A percentile compares a stretch with the other conserved stretches of the same genome.
Conservation (phyloP, 345 rosid genomes). For the Passiflora organensis region DNA sequence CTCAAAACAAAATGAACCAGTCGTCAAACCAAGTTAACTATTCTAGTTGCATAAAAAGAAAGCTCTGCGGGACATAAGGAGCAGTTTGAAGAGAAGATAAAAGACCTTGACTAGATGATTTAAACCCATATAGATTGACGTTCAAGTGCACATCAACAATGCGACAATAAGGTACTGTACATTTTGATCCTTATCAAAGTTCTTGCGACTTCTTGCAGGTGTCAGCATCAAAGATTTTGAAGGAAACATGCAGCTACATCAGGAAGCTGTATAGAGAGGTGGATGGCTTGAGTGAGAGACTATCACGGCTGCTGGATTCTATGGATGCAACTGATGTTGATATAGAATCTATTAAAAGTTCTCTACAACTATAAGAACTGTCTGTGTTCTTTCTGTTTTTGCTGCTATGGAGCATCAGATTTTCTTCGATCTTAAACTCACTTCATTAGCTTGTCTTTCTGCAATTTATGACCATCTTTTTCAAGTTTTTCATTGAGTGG, state of each 20-base stretch:
- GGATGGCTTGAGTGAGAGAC: constrained; percentile 49
- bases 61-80: too few relatives aligned
- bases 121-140: not conserved
- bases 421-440: not conserved
- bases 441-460: not conserved
- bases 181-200: not conserved
- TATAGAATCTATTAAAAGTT: constrained; percentile 14
- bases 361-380: constrained; percentile 5
- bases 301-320: constrained; percentile 43
- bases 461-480: not conserved
- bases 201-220: constrained; percentile 21
- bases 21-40: too few relatives aligned
- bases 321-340: constrained; percentile 20
- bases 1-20: too few relatives aligned
- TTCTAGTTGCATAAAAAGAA: too few relatives aligned
- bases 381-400: not conserved
- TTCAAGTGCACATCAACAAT: not conserved
- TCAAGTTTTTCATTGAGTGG: not conserved
- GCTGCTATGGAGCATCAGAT: not conserved
- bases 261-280: constrained; percentile 46
- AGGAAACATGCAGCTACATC: constrained; percentile 50
- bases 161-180: not conserved
- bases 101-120: not conserved
- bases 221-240: constrained; percentile 34
- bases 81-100: not conserved